A percentile compares a stretch with the other conserved stretches of the same genome.
phyloP scores from a whole-genome alignment of 352 stramenopile species.

The Pythium aphanidermatum region DNA sequence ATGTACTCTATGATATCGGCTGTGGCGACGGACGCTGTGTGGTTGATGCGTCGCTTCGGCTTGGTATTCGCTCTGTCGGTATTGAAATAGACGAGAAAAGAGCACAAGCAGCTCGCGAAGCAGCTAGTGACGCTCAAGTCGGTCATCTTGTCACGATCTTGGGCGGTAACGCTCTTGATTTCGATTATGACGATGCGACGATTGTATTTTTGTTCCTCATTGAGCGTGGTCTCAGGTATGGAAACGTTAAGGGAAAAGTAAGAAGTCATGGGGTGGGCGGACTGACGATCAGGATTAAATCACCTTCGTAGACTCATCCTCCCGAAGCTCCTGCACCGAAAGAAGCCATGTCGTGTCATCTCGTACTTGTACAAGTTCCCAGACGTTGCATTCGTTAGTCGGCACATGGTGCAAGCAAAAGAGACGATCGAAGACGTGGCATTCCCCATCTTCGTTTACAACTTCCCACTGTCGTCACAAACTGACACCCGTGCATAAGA shows the following conservation, averaged over 20 bases:
- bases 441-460: conserved; percentile 76
- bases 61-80: conserved; percentile 48
- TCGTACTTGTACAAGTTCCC: conserved; percentile 78
- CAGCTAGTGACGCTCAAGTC: conserved; percentile 23
- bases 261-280: background rate
- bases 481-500: background rate
- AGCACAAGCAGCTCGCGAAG: conserved; percentile 22
- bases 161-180: conserved; percentile 65
- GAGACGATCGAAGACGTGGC: conserved; percentile 31
- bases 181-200: conserved; percentile 51
- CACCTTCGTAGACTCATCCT: conserved; percentile 35
- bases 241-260: background rate
- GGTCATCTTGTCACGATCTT: conserved; percentile 55
- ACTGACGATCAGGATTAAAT: background rate
- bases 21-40: conserved; percentile 72
- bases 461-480: conserved; percentile 27
- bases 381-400: conserved; percentile 24
- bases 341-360: conserved; percentile 40
- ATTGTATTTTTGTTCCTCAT: conserved; percentile 83
- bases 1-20: conserved; percentile 77
- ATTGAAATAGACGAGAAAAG: conserved; percentile 62
- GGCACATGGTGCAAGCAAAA: conserved; percentile 43
- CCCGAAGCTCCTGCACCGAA: conserved; percentile 38
- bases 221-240: conserved; percentile 49
- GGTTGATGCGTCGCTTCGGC: conserved; percentile 41